Evolutionary conservation across 140 eudicot genomes (phyloP).

Genomic region (Eryngium alpinum): DNA sequence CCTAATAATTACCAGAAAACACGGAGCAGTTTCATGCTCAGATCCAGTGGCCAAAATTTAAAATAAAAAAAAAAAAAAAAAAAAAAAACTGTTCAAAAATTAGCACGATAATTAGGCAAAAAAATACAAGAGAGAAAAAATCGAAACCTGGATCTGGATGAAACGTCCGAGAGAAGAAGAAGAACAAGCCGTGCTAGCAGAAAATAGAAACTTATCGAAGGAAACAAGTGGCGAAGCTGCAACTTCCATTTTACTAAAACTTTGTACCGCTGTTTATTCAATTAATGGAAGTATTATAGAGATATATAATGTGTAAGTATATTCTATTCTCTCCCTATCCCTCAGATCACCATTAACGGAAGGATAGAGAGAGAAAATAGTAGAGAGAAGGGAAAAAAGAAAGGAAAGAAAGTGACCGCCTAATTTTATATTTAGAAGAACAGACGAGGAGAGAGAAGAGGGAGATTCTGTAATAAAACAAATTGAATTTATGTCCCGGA

Average conservation of each 20-base stretch:
- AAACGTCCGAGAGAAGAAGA: constrained; percentile 51
- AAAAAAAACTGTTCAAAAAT: no score
- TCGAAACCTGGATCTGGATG: constrained; percentile 85
- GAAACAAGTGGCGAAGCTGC: constrained; percentile 33
- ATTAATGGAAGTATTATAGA: no score
- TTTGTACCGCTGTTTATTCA: no score
- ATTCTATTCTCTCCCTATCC: constrained; percentile 10
- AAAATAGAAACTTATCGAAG: constrained; percentile 50
- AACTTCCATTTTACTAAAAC: background rate
- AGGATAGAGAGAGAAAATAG: constrained; percentile 24
- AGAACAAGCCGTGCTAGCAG: constrained; percentile 59
- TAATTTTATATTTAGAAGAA: constrained; percentile 8
- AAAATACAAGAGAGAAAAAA: background rate
- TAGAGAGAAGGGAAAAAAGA: constrained; percentile 23
- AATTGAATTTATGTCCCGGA: no score
- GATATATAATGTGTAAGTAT: background rate
- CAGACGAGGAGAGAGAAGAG: background rate
- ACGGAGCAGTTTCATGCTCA: no score
- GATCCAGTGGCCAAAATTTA: no score
- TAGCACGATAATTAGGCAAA: background rate
- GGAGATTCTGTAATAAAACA: background rate
- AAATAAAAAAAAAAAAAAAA: no score
- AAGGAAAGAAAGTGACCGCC: constrained; percentile 15
- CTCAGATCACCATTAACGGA: constrained; percentile 55
- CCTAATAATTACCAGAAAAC: no score